Base-by-base conservation (phyloP, 2,329 filamentous ascomycete species). In the Xylaria sp. region DNA sequence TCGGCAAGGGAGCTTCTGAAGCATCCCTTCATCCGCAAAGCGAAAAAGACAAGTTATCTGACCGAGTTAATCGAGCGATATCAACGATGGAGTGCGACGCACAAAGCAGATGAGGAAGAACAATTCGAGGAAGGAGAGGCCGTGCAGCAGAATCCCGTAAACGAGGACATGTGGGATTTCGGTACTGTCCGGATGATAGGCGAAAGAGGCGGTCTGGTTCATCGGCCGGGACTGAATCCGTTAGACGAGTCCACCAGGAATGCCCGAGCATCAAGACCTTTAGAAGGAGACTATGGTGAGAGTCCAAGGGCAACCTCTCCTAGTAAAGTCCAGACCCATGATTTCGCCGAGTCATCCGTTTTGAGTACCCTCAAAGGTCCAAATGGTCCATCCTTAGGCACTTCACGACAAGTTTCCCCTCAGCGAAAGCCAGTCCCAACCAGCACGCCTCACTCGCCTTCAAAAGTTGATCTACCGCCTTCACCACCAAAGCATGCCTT, bases 121-220 rank as follows among this genome's bases (percentile, higher is more conserved):
- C 85, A 87, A 29, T 83, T 85, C 31, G 89, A 92, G 9, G 84
- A 87, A 42, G 85, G 87, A 53, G 81, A 84, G 13, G 81, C 81
- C n/a, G 79, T 83, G 0, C 86, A 90, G 64, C 86, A 91, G 38
- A 80, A 83, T 69, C 81, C 81, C 20, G 82, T 87, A 7, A 86
- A 90, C 68, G 93, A 97, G 77, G 96, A 98, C 78, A 88, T 98
- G 77, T 99, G 96, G 96, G 96, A 99, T 79, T 99, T 99, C 82
- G 96, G 96, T 49, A 99, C 96, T 0, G 93, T 99, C 59, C 87
- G 94, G 63, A 90, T 96, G 5, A 89, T 90, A n/a, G 87, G 86
- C 36, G 88, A 90, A 61, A 86, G 88, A 31, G 89, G 89, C 67
- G 85, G 85, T 33, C 76, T 87, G 1, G 75, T 86, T 7, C 81